Evolutionary conservation across 768 basidiomycete species (phyloP).

Genomic region (Amanita pseudoporphyria): DNA sequence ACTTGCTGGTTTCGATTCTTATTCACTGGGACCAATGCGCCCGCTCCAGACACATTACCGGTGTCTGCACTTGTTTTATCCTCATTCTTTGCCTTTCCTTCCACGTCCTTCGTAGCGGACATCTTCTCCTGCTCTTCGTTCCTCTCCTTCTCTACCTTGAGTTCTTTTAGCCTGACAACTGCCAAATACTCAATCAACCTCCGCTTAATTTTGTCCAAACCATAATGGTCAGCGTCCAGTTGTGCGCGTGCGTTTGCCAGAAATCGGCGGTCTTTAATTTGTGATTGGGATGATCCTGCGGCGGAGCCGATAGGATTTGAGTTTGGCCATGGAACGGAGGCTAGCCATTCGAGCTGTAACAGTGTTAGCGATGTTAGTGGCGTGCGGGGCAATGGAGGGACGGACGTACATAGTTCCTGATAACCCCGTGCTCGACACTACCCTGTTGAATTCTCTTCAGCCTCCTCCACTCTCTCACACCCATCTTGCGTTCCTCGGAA

Average conservation of each 20-base stretch:
- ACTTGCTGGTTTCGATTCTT: constrained; percentile 15
- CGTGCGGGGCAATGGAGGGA: constrained; percentile 7
- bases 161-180: constrained; percentile 57
- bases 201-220: constrained; percentile 88
- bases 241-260: constrained; percentile 63
- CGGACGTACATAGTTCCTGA: constrained; percentile 72
- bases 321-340: constrained; percentile 75
- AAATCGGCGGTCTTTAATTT: constrained; percentile 46
- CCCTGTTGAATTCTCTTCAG: constrained; percentile 83
- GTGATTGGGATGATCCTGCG: constrained; percentile 9
- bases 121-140: constrained; percentile 23
- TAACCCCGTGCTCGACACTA: constrained; percentile 86
- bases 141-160: constrained; percentile 30
- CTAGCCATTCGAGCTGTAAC: constrained; percentile 88
- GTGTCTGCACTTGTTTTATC: constrained; percentile 9
- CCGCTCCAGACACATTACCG: too few relatives aligned
- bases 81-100: too few relatives aligned
- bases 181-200: constrained; percentile 88
- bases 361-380: constrained; percentile 5
- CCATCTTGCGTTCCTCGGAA: constrained; percentile 76
- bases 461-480: constrained; percentile 74
- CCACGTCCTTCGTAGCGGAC: constrained; percentile 9
- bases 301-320: constrained; percentile 18
- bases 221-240: constrained; percentile 87
- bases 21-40: constrained; percentile 22